These are phyloP conservation scores for Thalia dealbata DNA, from an alignment of 176 grass and related monocot genomes.

Conservation along the genomic window DNA sequence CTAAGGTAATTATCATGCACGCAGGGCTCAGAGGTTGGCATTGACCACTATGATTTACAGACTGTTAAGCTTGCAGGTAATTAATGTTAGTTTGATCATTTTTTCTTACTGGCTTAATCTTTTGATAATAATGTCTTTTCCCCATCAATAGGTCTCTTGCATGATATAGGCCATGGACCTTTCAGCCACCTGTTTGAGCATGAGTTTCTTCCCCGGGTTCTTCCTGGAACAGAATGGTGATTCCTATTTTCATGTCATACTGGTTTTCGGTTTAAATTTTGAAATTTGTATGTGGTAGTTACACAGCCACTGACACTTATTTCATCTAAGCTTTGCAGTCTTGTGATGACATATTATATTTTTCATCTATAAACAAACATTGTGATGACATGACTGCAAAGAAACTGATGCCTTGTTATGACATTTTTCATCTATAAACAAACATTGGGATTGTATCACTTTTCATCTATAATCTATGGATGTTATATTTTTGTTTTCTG, in stretches of 20 bases:
- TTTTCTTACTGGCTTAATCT: neutral
- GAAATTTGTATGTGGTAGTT: neutral
- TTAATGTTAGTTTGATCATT: neutral
- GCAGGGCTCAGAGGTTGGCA: slow-evolving; percentile 66
- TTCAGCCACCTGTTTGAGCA: slow-evolving; percentile 97
- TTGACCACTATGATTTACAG: slow-evolving; percentile 62
- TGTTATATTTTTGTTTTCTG: no score
- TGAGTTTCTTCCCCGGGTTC: slow-evolving; percentile 66
- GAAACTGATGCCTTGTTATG: no score
- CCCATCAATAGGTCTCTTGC: slow-evolving; percentile 49
- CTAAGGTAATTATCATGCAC: slow-evolving; percentile 8
- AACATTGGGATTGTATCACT: neutral
- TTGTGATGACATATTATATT: neutral
- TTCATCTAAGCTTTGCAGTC: neutral
- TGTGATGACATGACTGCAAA: no score
- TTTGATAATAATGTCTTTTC: neutral
- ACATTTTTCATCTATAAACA: neutral
- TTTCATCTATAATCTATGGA: no score
- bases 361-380: neutral
- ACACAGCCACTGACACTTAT: neutral
- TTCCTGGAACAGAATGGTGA: slow-evolving; percentile 70
- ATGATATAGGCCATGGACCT: slow-evolving; percentile 91
- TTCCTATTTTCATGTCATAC: slow-evolving; percentile 12
- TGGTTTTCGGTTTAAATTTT: neutral
- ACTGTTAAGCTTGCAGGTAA: slow-evolving; percentile 86